Base-by-base conservation (phyloP, 2,329 filamentous ascomycete genomes). In the Ophiosphaerella korrae region DNA sequence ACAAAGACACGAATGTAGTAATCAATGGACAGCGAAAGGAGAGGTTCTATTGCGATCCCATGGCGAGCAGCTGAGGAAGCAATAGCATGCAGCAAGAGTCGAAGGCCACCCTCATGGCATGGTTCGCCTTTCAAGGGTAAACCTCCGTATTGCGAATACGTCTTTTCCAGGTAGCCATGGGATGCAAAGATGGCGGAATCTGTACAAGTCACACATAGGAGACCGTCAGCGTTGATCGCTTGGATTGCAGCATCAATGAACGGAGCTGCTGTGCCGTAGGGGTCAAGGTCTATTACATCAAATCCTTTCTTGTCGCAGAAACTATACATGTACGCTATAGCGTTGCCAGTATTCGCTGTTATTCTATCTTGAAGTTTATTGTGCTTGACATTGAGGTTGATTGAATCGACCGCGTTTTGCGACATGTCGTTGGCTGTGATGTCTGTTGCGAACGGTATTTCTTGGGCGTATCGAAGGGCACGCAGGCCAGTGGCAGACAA, bases 111-210 rank as follows among this genome's bases (percentile, higher is more conserved):
- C 75, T 99, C 94, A 63, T 99, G 94, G 21, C 88, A 93, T 67
- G 91, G 87, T 42, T 84, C 80, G 0, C 92, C 92, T 75, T 96
- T 96, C 53, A 93, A 77, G 0, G 94, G 91, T 13, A 92, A 78
- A 31, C 94, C 94, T 3, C 94, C 94, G 67, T 99, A 99, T n/a
- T 96, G 80, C 1, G 93, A 87, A 72, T 87, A 99, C 3, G 91
- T 85, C 78, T 99, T 99, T 73, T 99, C 94, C 2, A 90, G 87
- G 68, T 97, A 99, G 48, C 92, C 91, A 62, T 90, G 89, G 0
- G 93, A 96, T 1, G 93, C 93, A 83, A 92, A 99, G 2, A 99
- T 90, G 8, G 89, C 92, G 8, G 93, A 92, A 73, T 99, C 94
- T 0, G 94, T 99, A 75, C 94, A 99, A 1, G 94, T 99, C 5